Base-by-base conservation (phyloP, 345 rosid genomes). In the Erucastrum elatum region DNA sequence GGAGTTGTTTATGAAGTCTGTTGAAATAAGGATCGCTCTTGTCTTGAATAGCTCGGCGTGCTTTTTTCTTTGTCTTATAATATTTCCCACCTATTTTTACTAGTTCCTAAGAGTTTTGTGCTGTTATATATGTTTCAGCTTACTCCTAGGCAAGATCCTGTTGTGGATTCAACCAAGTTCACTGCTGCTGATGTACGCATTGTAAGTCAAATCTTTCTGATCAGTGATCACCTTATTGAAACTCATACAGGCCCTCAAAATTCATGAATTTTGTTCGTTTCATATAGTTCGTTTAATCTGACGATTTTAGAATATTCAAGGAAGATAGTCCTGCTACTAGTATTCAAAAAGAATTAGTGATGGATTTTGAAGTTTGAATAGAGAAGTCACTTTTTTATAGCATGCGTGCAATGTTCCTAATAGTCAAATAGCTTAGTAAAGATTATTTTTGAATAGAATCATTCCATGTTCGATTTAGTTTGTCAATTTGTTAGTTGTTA, bases 181-280 rank as follows among this genome's bases (percentile, higher is more conserved):
- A 88, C 96, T 83, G 98, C 97, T 65, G 98, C 87, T 64, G 98
- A 94, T 77, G 98, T 94, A 76, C 97, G 98, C 86, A 91, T 91
- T 87, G 98, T 94, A 46, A 46, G 98, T 93, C 35, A 15, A 31
- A 21, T 21, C 21, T 21, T 21, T 21, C 21, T 21, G 15, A 66
- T 69, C 64, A 13, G 46, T 55, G 41, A 55, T 69, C 55, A 37
- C 71, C 66, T 68, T 68, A 62, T 41, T 9, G 51, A 41, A 41
- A 41, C 51, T 41, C n/a, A 41, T 10, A 41, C n/a, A 41, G n/a
- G n/a, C 51, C 13, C n/a, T 41, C 51, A 35, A 41, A 46, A 11
- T 4, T 46, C 53, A 46, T 46, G 53, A 46, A 3, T 46, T 15
- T 2, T 12, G 53, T 46, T 46, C 15, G 16, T 46, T 12, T 46